phyloP scores from a whole-genome alignment of 139 green algal species.

The Haematococcus sp. region DNA sequence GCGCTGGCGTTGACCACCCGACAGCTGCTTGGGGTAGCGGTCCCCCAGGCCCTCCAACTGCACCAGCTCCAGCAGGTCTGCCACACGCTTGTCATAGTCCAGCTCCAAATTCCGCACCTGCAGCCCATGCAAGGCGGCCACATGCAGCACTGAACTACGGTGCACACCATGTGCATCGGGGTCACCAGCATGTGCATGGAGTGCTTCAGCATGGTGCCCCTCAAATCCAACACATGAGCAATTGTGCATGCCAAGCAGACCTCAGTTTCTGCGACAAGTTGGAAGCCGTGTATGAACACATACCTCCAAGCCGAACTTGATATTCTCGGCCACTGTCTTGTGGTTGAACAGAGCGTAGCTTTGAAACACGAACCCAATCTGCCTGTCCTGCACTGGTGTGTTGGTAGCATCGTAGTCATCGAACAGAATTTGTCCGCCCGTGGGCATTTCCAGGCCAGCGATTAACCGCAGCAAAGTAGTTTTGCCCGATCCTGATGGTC shows the following conservation, averaged over 20 bases:
- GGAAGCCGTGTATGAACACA: no score
- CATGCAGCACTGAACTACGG: no score
- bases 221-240: no score
- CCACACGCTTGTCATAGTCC: constrained; percentile 66
- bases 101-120: constrained; percentile 65
- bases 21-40: constrained; percentile 75
- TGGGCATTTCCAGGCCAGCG: constrained; percentile 74
- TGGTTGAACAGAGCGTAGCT: constrained; percentile 91
- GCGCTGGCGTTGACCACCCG: constrained; percentile 85
- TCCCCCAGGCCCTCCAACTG: constrained; percentile 65
- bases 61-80: constrained; percentile 80
- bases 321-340: constrained; percentile 88
- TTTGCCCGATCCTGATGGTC: constrained; percentile 76
- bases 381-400: constrained; percentile 44
- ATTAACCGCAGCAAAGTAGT: constrained; percentile 86
- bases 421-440: constrained; percentile 70
- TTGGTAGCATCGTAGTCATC: constrained; percentile 63
- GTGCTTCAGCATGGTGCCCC: no score
- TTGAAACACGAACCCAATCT: constrained; percentile 89
- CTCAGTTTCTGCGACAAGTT: no score
- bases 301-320: constrained; percentile 82
- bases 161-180: no score
- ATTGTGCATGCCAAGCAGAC: no score
- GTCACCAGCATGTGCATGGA: no score
- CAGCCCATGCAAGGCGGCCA: not conserved